Percentiles rank a stretch among this genome's conserved stretches.
Evolutionary conservation across 202 grass and related monocot genomes (phyloP).

Genomic region (Thinopyrum obtusiflorum): DNA sequence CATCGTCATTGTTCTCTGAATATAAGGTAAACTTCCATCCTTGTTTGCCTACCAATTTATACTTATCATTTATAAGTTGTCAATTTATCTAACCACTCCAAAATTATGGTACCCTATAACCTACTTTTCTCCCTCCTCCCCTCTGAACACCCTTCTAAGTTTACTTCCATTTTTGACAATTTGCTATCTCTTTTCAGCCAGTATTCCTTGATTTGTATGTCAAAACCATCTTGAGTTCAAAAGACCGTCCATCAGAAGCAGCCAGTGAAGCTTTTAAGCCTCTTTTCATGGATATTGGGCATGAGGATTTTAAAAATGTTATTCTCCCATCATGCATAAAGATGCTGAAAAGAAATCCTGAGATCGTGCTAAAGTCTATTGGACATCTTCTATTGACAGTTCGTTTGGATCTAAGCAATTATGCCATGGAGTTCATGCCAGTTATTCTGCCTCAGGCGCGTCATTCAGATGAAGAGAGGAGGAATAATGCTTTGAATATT

Average conservation of each 20-base stretch:
- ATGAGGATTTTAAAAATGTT: constrained; percentile 76
- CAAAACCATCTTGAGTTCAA: constrained; percentile 79
- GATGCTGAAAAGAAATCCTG: constrained; percentile 97
- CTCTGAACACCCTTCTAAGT: background rate
- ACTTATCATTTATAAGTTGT: background rate
- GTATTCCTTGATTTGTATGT: constrained; percentile 88
- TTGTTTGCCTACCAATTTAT: background rate
- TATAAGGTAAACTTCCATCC: constrained; percentile 65
- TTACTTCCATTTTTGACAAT: constrained; percentile 22
- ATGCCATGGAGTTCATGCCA: constrained; percentile 72
- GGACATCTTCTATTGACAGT: constrained; percentile 62
- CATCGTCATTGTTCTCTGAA: constrained; percentile 57
- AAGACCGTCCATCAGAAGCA: constrained; percentile 63
- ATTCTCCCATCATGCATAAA: constrained; percentile 84
- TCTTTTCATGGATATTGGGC: constrained; percentile 71
- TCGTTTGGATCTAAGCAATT: constrained; percentile 85
- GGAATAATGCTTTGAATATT: constrained; percentile 71
- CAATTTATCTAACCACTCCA: background rate
- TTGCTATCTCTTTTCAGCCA: constrained; percentile 46
- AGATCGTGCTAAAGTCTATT: constrained; percentile 85
- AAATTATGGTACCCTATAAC: background rate
- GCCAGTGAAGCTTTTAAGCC: constrained; percentile 79
- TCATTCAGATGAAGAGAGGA: constrained; percentile 85
- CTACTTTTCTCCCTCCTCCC: background rate
- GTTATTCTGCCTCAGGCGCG: constrained; percentile 77